These are phyloP conservation scores for Pseudozyma pruni DNA, from an alignment of 1,284 basidiomycete genomes.

Conservation along the genomic window DNA sequence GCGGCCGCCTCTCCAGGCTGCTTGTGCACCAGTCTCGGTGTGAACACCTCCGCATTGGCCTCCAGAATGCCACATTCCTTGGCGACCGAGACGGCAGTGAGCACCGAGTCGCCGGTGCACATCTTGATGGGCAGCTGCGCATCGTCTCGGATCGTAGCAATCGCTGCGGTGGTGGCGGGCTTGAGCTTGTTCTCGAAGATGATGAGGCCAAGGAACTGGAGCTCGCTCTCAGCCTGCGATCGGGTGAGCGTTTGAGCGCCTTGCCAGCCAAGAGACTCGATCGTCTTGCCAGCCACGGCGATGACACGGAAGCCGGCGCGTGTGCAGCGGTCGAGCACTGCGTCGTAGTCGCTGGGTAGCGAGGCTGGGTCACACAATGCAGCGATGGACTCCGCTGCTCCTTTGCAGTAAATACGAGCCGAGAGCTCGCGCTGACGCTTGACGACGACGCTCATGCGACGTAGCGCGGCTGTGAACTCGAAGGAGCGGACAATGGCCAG, in stretches of 20 bases:
- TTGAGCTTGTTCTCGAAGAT: conserved; percentile 53
- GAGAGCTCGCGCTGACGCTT: conserved; percentile 6
- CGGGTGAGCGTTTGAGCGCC: conserved; percentile 15
- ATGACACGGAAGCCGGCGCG: conserved; percentile 42
- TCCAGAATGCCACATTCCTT: conserved; percentile 40
- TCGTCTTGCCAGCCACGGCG: conserved; percentile 38
- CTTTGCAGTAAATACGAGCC: conserved; percentile 35
- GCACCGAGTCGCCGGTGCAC: conserved; percentile 52
- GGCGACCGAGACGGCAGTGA: conserved; percentile 51
- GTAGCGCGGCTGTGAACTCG: conserved; percentile 36
- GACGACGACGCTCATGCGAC: conserved; percentile 50
- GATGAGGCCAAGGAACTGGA: conserved; percentile 45
- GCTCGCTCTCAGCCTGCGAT: conserved; percentile 19
- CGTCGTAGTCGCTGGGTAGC: conserved; percentile 34
- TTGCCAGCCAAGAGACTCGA: conserved; percentile 21
- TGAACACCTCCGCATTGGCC: conserved; percentile 24
- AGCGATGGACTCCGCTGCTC: conserved; percentile 40
- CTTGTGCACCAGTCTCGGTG: conserved; percentile 16
- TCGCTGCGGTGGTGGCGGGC: conserved; percentile 14
- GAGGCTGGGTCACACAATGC: conserved; percentile 13
- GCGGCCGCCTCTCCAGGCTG: not conserved
- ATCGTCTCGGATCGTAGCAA: conserved; percentile 36
- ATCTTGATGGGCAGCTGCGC: conserved; percentile 50
- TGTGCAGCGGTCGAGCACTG: conserved; percentile 32
- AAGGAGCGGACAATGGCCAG: conserved; percentile 34